phyloP scores from a whole-genome alignment of 768 basidiomycete genomes.

The Lactarius hatsudake region DNA sequence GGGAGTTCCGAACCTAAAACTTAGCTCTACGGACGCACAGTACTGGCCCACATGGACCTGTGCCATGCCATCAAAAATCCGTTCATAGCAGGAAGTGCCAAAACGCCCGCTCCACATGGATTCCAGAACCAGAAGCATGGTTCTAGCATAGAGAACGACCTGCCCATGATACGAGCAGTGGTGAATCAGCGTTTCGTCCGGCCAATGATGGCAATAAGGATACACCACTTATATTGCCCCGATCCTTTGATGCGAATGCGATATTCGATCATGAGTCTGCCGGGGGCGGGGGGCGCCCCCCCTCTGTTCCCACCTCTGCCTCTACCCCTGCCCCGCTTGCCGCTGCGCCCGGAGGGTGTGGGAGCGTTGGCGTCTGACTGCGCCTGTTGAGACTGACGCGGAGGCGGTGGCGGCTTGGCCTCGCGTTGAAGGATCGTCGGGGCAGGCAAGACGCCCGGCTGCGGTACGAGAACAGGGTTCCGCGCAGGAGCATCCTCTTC shows the following conservation, averaged over 20 bases:
- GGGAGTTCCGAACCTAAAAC: too few relatives aligned
- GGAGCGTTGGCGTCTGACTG: background rate
- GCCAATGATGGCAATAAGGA: background rate
- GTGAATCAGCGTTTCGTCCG: background rate
- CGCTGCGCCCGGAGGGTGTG: background rate
- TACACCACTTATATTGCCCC: background rate
- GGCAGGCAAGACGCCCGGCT: slow-evolving; percentile 24
- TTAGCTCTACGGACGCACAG: background rate
- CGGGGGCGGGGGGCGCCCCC: background rate
- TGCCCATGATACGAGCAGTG: background rate
- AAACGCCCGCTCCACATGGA: background rate
- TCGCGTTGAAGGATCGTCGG: slow-evolving; percentile 33
- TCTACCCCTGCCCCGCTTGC: slow-evolving; percentile 19
- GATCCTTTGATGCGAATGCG: background rate
- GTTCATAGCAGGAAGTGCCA: background rate
- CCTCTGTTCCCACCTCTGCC: slow-evolving; percentile 19
- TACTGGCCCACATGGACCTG: background rate
- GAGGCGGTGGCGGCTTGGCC: background rate
- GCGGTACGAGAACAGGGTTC: background rate
- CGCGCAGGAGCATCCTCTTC: slow-evolving; percentile 6
- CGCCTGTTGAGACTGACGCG: slow-evolving; percentile 7
- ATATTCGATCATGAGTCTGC: slow-evolving; percentile 10
- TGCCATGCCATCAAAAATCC: background rate
- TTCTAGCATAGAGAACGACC: background rate
- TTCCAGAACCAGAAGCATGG: background rate